Conservation (phyloP, 345 rosid species). For the Sonneratia alba region DNA sequence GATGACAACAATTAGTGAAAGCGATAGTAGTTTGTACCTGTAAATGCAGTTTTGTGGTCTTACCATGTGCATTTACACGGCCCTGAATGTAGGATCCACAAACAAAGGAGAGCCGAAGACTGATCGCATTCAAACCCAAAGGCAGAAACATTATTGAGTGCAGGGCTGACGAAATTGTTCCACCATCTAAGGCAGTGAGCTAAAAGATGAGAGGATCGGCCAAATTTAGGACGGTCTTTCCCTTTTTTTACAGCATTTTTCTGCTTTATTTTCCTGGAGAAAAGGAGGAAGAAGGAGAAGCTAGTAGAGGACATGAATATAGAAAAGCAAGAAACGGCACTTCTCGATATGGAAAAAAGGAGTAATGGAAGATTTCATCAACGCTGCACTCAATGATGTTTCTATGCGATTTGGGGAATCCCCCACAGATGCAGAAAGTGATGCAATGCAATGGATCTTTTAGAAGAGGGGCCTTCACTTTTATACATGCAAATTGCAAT, state of each 20-base stretch:
- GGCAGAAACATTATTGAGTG: slow-evolving; percentile 48
- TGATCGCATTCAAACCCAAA: not conserved
- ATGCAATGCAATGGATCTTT: not conserved
- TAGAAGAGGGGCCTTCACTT: not conserved
- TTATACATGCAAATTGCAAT: not conserved
- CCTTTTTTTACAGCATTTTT: no score
- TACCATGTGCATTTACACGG: not conserved
- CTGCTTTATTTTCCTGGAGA: no score
- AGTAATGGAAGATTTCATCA: slow-evolving; percentile 23
- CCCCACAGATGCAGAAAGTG: no score
- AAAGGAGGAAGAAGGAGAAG: no score
- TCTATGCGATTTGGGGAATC: slow-evolving; percentile 1
- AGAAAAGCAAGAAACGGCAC: not conserved
- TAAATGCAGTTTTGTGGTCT: not conserved
- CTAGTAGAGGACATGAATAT: not conserved
- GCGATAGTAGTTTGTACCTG: no score
- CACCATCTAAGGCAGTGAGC: not conserved
- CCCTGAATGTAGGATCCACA: not conserved
- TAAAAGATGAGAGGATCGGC: no score
- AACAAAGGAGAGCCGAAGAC: no score
- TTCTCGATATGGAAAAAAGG: no score
- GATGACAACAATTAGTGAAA: no score
- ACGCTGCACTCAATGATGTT: slow-evolving; percentile 73
- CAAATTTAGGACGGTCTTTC: no score
- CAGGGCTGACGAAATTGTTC: slow-evolving; percentile 32